Base-by-base conservation (phyloP, 805 yeast species). In the Saccharomycopsis capsularis region DNA sequence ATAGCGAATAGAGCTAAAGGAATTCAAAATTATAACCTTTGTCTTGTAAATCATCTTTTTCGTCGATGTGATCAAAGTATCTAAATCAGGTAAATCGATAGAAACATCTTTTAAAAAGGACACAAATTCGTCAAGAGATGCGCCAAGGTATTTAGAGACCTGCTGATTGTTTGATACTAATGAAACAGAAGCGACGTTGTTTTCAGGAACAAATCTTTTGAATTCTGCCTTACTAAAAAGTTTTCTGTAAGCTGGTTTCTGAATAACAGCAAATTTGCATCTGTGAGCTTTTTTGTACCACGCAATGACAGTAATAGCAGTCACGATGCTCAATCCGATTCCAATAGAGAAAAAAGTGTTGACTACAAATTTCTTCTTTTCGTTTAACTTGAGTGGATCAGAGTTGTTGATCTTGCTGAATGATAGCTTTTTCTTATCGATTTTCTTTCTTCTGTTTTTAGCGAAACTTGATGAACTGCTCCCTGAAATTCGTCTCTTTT, bases 271-370 rank as follows among this genome's bases (percentile, higher is more conserved):
- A n/a, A n/a, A n/a, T n/a, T n/a, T n/a, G n/a, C n/a, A n/a, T n/a
- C n/a, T n/a, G n/a, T n/a, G n/a, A 42, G 27, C 5, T n/a, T 32
- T 30, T 21, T 30, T 19, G 25, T 44, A 44, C 27, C 44, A 47
- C 30, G 47, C 50, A 6, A 56, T 19, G 22, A 45, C 16, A 18
- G 50, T 53, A 5, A 57, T 15, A 24, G 49, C 37, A 4, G 49
- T 29, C 2, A 40, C 53, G 16, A 57, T 39, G 18, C 56, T 50
- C 6, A 48, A 23, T 2, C 53, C 51, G 7, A 46, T 36, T 9
- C 54, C 53, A 16, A 51, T 30, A 21, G 44, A 16, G 39, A 32
- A 37, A 25, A 48, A 36, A 7, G 42, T 13, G 37, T 40, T 36
- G n/a, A 55, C 23, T 19, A 51, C 44, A 22, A 19, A 18, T 4